These are phyloP conservation scores for Datisca glomerata DNA, from an alignment of 306 rosid genomes.

Conservation along the genomic window DNA sequence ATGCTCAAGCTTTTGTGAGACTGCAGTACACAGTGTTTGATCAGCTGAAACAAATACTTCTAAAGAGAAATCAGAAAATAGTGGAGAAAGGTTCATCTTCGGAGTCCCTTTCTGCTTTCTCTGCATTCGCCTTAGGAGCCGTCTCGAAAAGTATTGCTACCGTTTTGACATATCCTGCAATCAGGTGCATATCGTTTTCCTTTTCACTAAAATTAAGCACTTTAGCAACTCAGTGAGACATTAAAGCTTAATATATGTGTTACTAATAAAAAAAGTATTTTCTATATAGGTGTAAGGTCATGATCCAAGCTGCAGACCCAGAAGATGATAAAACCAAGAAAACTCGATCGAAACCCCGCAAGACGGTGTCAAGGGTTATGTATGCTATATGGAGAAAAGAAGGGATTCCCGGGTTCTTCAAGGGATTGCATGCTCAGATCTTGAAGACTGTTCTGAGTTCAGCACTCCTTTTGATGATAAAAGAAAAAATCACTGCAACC, in stretches of 20 bases:
- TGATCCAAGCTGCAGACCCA: slow-evolving; percentile 83
- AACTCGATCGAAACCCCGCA: slow-evolving; percentile 22
- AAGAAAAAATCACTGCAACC: slow-evolving; percentile 79
- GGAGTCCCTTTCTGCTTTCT: slow-evolving; percentile 65
- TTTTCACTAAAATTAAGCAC: slow-evolving; percentile 16
- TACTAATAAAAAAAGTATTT: too few species aligned
- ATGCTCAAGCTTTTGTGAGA: background rate
- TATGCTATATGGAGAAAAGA: slow-evolving; percentile 70
- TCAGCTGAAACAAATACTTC: slow-evolving; percentile 67
- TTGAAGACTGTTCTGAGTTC: slow-evolving; percentile 95
- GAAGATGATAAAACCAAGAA: slow-evolving; percentile 30
- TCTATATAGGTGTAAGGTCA: slow-evolving; percentile 98
- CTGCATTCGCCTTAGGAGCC: slow-evolving; percentile 80
- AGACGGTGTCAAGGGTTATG: slow-evolving; percentile 49
- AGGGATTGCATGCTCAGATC: slow-evolving; percentile 95
- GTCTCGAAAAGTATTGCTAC: slow-evolving; percentile 84
- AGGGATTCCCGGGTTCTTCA: slow-evolving; percentile 75
- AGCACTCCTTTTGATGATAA: slow-evolving; percentile 94
- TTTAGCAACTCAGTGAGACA: too few species aligned
- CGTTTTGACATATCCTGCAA: slow-evolving; percentile 84
- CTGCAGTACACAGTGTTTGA: slow-evolving; percentile 92
- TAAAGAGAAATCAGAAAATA: slow-evolving; percentile 27
- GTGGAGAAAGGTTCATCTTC: slow-evolving; percentile 39
- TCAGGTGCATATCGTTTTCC: slow-evolving; percentile 40
- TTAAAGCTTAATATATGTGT: too few species aligned